phyloP scores from a whole-genome alignment of 495 filamentous ascomycete species.

The Tuber melanosporum region DNA sequence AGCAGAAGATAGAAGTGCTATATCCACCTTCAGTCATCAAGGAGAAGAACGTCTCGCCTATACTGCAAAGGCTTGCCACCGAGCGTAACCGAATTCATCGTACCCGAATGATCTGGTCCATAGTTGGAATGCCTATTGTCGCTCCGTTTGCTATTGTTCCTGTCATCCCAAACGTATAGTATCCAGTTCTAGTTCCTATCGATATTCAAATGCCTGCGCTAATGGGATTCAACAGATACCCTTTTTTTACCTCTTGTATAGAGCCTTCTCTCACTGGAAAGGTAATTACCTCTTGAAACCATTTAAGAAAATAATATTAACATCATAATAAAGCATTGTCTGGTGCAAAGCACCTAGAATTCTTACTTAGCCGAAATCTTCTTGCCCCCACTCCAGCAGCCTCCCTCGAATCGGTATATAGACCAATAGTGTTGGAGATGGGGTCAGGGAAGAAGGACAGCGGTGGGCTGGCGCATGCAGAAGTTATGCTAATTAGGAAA shows the following conservation, averaged over 20 bases:
- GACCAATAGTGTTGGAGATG: conserved; percentile 19
- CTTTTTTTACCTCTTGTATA: conserved; percentile 89
- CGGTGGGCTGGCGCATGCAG: conserved; percentile 30
- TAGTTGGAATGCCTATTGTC: conserved; percentile 76
- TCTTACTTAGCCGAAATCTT: conserved; percentile 65
- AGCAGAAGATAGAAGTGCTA: conserved; percentile 64
- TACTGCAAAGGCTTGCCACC: conserved; percentile 62
- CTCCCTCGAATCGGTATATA: conserved; percentile 67
- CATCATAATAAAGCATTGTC: conserved; percentile 51
- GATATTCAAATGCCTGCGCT: conserved; percentile 1
- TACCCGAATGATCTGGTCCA: conserved; percentile 68
- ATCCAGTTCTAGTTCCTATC: not conserved
- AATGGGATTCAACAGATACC: conserved; percentile 50
- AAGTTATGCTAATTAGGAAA: conserved; percentile 41
- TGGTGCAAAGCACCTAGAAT: conserved; percentile 79
- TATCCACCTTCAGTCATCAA: conserved; percentile 68
- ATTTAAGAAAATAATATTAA: not conserved
- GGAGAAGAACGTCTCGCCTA: conserved; percentile 52
- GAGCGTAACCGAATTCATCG: conserved; percentile 73
- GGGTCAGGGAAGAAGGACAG: conserved; percentile 21
- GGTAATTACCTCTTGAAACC: not conserved
- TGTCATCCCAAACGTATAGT: conserved; percentile 48
- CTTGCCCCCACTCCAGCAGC: conserved; percentile 57
- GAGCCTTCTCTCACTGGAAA: conserved; percentile 62
- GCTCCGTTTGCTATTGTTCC: conserved; percentile 75